Conservation (phyloP, 192 early-diverging fungal genomes). For the Linderina pennispora region DNA sequence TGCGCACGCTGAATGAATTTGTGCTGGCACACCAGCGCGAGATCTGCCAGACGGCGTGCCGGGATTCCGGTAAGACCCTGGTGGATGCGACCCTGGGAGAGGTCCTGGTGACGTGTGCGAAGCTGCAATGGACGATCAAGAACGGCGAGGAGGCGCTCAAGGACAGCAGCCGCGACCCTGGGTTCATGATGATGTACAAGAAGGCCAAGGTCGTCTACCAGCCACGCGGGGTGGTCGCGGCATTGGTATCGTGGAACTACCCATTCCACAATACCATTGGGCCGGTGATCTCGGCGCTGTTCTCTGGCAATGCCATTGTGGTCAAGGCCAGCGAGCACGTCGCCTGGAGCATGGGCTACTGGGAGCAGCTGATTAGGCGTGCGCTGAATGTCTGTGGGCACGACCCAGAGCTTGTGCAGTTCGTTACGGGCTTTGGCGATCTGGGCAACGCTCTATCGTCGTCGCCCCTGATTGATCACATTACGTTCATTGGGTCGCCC, state of each 20-base stretch:
- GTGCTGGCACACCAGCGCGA: conserved; percentile 66
- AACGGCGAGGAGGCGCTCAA: conserved; percentile 65
- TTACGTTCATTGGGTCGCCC: conserved; percentile 87
- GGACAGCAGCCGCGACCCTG: conserved; percentile 60
- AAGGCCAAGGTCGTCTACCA: conserved; percentile 67
- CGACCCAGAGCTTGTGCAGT: conserved; percentile 69
- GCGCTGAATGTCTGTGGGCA: conserved; percentile 69
- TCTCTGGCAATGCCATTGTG: conserved; percentile 80
- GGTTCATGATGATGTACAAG: conserved; percentile 72
- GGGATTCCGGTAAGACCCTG: conserved; percentile 79
- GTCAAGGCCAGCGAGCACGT: conserved; percentile 83
- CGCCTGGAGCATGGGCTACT: conserved; percentile 73
- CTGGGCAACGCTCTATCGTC: conserved; percentile 68
- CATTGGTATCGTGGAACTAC: conserved; percentile 86
- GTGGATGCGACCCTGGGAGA: conserved; percentile 82
- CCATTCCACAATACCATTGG: conserved; percentile 77
- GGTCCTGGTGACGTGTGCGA: conserved; percentile 70
- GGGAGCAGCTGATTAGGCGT: conserved; percentile 54
- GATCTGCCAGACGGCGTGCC: conserved; percentile 64
- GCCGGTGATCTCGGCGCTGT: conserved; percentile 74
- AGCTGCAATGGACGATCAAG: conserved; percentile 73
- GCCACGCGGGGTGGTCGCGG: conserved; percentile 76
- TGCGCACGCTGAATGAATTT: conserved; percentile 66
- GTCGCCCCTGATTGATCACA: conserved; percentile 55
- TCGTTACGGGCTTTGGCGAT: conserved; percentile 75